These are phyloP conservation scores for Phytomonas francai DNA, from an alignment of 208 protist species.

Conservation along the genomic window DNA sequence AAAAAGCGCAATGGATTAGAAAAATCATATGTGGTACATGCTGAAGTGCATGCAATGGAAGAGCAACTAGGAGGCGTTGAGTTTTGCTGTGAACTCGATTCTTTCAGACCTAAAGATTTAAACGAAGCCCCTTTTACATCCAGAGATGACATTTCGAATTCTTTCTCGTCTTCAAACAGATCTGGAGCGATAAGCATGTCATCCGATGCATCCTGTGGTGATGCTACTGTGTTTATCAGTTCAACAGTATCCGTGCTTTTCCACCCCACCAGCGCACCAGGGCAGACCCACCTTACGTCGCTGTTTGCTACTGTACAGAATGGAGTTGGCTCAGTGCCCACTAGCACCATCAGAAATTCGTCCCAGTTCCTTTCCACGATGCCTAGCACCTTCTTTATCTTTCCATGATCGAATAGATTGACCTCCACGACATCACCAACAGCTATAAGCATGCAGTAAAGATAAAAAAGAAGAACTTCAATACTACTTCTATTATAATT, in stretches of 20 bases:
- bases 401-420: conserved; percentile 9
- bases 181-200: not conserved
- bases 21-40: not conserved
- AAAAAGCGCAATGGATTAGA: not conserved
- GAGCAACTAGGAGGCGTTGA: not conserved
- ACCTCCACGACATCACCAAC: conserved; percentile 24
- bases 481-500: not conserved
- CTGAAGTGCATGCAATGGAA: not conserved
- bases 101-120: not conserved
- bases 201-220: not conserved
- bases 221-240: not conserved
- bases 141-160: not conserved
- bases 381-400: conserved; percentile 17
- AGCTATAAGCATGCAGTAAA: conserved; percentile 11
- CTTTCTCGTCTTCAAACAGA: not conserved
- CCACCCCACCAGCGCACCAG: conserved; percentile 9
- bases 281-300: conserved; percentile 16
- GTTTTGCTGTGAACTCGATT: not conserved
- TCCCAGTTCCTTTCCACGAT: conserved; percentile 19
- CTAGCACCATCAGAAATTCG: conserved; percentile 15
- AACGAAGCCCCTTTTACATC: not conserved
- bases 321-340: conserved; percentile 10
- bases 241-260: conserved; percentile 6
- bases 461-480: not conserved
- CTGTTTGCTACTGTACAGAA: conserved; percentile 11